Base-by-base conservation (phyloP, 352 stramenopile genomes). In the Phytophthora ramorum region DNA sequence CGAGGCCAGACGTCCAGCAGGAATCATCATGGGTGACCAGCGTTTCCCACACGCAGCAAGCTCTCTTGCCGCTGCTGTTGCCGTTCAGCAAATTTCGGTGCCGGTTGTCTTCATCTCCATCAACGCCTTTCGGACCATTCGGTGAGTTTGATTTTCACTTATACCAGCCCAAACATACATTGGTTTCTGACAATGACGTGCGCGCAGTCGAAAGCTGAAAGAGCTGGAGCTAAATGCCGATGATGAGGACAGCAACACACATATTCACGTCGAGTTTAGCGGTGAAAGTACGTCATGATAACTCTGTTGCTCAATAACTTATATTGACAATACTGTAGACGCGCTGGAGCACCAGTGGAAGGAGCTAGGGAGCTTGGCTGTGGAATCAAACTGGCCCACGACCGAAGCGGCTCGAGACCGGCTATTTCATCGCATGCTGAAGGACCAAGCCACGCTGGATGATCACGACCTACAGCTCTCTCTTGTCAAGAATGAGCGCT, bases 401-500 rank as follows among this genome's bases (percentile, higher is more conserved):
- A 73, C 65, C 9, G 58, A 78, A 43, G 52, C 44, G n/a, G 72
- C 60, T 16, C 81, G 83, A 35, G 78, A 90, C 3, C 67, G 78
- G 10, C 53, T 92, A 37, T 85, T 88, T 63, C 78, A 92, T 56
- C 80, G 85, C 16, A 88, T 92, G 75, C 57, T 91, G n/a, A 90
- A 91, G 43, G 82, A 91, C 17, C 83, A 91, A 20, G 71, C 72
- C 0, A 64, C 69, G 0, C 47, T 85, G 7, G 46, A 72, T n/a
- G 75, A 75, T 20, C 71, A 85, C 30, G 76, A 82, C n/a, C 43
- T 68, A 16, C 71, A 89, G 38, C 59, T 76, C 17, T 76, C 17
- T 12, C 68, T 90, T 13, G 69, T 71, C 7, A 76, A 72, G 22
- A 76, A 84, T 40, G 80, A 91, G 45, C 74, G 80, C 4, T 79